Percentiles rank a stretch among this genome's conserved stretches.
phyloP scores from a whole-genome alignment of 352 stramenopile genomes.

The Phytopythium vexans region DNA sequence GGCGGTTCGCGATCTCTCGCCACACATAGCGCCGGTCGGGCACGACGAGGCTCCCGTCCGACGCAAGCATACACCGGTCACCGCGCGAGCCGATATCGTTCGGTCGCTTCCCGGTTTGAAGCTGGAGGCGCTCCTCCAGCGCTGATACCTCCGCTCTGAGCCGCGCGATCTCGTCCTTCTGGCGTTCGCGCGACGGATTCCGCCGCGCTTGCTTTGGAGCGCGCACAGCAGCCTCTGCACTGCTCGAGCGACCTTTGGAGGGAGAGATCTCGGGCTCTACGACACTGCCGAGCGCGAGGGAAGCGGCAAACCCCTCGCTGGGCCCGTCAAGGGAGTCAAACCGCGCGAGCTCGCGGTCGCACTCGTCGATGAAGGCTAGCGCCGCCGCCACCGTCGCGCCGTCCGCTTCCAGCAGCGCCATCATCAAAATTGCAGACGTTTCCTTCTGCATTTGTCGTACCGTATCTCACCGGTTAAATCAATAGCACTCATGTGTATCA shows the following conservation, averaged over 20 bases:
- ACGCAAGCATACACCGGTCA: background rate
- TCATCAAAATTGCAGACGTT: too few species aligned
- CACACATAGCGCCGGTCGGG: background rate
- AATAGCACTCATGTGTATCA: too few species aligned
- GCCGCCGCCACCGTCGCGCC: slow-evolving; percentile 4
- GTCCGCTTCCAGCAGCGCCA: too few species aligned
- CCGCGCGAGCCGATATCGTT: background rate
- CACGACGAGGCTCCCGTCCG: background rate
- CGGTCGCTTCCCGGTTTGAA: slow-evolving; percentile 9
- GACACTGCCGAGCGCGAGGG: too few species aligned
- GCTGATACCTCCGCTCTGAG: slow-evolving; percentile 16
- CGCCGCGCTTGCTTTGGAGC: background rate
- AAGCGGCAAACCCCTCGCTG: too few species aligned
- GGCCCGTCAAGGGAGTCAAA: too few species aligned
- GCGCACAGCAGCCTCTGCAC: too few species aligned
- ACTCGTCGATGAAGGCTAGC: slow-evolving; percentile 5
- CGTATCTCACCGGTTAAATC: too few species aligned
- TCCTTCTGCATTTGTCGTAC: too few species aligned
- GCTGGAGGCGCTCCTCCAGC: slow-evolving; percentile 12
- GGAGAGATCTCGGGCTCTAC: too few species aligned
- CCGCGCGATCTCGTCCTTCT: slow-evolving; percentile 20
- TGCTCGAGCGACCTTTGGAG: too few species aligned
- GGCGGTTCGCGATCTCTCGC: background rate
- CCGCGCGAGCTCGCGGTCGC: slow-evolving; percentile 1
- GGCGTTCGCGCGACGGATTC: slow-evolving; percentile 5